Evolutionary conservation across 2,329 filamentous ascomycete species (phyloP).

Genomic region (Botrytis aclada): DNA sequence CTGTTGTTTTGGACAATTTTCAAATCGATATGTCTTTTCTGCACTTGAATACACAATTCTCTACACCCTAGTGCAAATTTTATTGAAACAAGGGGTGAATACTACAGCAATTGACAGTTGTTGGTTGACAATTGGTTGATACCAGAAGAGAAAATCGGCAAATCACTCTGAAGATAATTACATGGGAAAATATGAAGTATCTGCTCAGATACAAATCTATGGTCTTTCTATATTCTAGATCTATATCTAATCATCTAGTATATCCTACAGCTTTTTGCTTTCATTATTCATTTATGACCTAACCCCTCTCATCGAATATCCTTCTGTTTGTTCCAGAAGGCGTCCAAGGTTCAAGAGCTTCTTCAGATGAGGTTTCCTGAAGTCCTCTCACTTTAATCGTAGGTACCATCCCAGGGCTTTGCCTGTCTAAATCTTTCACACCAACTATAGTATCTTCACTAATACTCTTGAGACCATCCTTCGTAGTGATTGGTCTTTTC

Average conservation of each 20-base stretch:
- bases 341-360: not conserved
- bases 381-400: not conserved
- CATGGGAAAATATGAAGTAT: not conserved
- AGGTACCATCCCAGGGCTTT: not conserved
- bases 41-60: not conserved
- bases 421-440: not conserved
- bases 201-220: not conserved
- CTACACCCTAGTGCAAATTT: too few species aligned
- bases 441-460: not conserved
- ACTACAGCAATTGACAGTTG: not conserved
- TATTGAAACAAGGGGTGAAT: not conserved
- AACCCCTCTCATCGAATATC: not conserved
- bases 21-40: not conserved
- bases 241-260: not conserved
- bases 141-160: not conserved
- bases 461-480: not conserved
- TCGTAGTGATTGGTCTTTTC: not conserved
- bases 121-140: not conserved
- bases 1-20: not conserved
- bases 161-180: not conserved
- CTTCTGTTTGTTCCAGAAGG: conserved; percentile 2
- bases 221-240: not conserved
- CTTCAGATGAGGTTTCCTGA: not conserved
- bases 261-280: not conserved
- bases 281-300: not conserved